These are phyloP conservation scores for Hemisphaericaspora xylanilytica DNA, from an alignment of 1,139 yeast species.

Conservation along the genomic window DNA sequence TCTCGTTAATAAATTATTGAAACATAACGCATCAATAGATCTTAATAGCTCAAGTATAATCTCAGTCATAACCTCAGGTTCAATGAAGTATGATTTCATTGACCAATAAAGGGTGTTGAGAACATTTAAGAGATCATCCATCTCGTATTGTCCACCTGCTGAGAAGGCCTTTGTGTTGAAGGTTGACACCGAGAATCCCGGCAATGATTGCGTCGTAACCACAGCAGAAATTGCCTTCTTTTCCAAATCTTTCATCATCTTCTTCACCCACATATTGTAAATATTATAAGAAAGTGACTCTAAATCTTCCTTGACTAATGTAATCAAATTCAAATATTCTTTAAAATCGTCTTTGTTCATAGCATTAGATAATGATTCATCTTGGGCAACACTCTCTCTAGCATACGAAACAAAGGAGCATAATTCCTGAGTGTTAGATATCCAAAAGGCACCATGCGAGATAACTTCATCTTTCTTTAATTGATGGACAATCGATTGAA, in stretches of 20 bases:
- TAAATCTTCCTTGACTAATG: slow-evolving; percentile 90
- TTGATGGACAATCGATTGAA: slow-evolving; percentile 71
- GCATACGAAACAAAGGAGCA: slow-evolving; percentile 94
- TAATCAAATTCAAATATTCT: slow-evolving; percentile 85
- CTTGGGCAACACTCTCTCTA: slow-evolving; percentile 81
- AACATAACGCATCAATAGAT: slow-evolving; percentile 90
- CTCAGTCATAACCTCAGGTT: slow-evolving; percentile 78
- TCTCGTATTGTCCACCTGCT: slow-evolving; percentile 71
- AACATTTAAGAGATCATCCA: slow-evolving; percentile 92
- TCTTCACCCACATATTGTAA: slow-evolving; percentile 97
- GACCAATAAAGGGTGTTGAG: slow-evolving; percentile 93
- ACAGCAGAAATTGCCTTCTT: slow-evolving; percentile 94
- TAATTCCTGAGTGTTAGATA: slow-evolving; percentile 93
- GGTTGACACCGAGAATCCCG: slow-evolving; percentile 93
- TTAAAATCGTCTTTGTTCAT: slow-evolving; percentile 90
- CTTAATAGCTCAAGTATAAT: slow-evolving; percentile 81
- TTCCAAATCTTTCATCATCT: slow-evolving; percentile 85
- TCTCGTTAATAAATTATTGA: slow-evolving; percentile 94
- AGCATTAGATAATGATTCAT: slow-evolving; percentile 74
- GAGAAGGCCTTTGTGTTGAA: slow-evolving; percentile 82
- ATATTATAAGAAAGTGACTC: slow-evolving; percentile 92
- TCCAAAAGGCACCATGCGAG: slow-evolving; percentile 96
- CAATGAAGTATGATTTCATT: slow-evolving; percentile 88
- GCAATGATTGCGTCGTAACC: slow-evolving; percentile 88
- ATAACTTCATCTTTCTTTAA: slow-evolving; percentile 84